Base-by-base conservation (phyloP, 148 eudicot species). In the Arbutus unedo region DNA sequence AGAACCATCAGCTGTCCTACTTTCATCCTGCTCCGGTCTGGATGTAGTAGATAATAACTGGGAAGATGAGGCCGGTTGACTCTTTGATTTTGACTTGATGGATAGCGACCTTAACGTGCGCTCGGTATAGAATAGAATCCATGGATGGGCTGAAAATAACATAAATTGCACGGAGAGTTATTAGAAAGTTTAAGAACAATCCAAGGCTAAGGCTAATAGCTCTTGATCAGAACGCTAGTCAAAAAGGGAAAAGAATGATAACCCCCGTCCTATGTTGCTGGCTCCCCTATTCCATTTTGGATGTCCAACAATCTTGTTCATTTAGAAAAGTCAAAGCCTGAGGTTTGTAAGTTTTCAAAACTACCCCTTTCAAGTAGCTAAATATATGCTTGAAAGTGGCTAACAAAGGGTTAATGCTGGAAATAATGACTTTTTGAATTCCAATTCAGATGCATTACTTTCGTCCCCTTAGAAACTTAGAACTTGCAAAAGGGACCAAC, bases 51-150 rank as follows among this genome's bases (percentile, higher is more conserved):
- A 71, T 59, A 76, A 70, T 15, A 57, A 76, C 79, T 77, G 86
- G 59, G 86, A 80, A 76, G 82, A 78, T 56, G 82, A 44, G 53
- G 76, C 89, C 4, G 85, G 59, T 49, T 82, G 86, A 74, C 74
- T 76, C 74, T 86, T 93, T 15, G 83, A 54, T 81, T 88, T 96
- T 73, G 91, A 84, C 82, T 91, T 92, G 85, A 89, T 64, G 66
- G 89, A 84, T 44, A 89, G 81, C 0, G 93, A 85, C 79, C 81
- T 90, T 70, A 94, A 82, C 47, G 84, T 85, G 56, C 85, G 91
- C 57, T 94, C 93, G 1, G 98, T 93, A 87, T 94, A 90, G 89
- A 96, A 96, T 81, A 92, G 55, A 82, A 96, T 89, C 93, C 97
- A 96, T 76, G 98, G 98, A 91, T 96, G 98, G 67, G 91, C 98